Evolutionary conservation across 331 rosid genomes (phyloP), one percentile per base, ranked within the genome.

Genomic region (Spiraea crenata): DNA sequence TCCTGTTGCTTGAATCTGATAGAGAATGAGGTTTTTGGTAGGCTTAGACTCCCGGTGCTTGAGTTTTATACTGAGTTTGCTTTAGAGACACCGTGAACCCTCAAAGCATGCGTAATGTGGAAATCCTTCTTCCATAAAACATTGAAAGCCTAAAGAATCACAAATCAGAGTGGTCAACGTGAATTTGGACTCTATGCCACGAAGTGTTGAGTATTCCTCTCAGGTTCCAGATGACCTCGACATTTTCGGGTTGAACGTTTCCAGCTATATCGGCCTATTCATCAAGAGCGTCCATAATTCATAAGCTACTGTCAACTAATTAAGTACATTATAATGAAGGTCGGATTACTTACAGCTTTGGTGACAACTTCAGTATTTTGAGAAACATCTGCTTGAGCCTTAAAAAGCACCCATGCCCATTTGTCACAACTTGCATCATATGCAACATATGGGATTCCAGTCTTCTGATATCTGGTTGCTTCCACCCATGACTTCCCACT

Each of bases 341-440:
- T 25, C 31, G 31, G 37, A 12, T 40, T 45, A 49, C 92, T 57
- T 89, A 89, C 99, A 46, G 96, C 99, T 91, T 91, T 93, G 5
- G 95, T 90, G 46, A 87, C 49, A 34, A 93, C 86, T 84, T 89
- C 91, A 1, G 85, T 89, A 73, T 74, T 84, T 31, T 57, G 85
- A 74, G 14, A 81, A 72, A 91, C 79, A 74, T 82, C 89, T 46
- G 78, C 77, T 5, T 81, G 75, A 76, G 84, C 79, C 79, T 87
- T 90, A 63, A 91, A 93, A 39, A 91, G 85, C 81, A 91, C 97
- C 97, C 97, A 91, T 47, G 92, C 99, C 95, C 99, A 91, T 68
- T 89, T 93, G 80, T 93, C 90, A 73, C 95, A 67, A 75, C 76
- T 72, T 48, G 67, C 65, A 38, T 76, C 82, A 57, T 87, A 96